These are phyloP conservation scores for Haplographium delicatum DNA, from an alignment of 495 filamentous ascomycete genomes.

Conservation along the genomic window DNA sequence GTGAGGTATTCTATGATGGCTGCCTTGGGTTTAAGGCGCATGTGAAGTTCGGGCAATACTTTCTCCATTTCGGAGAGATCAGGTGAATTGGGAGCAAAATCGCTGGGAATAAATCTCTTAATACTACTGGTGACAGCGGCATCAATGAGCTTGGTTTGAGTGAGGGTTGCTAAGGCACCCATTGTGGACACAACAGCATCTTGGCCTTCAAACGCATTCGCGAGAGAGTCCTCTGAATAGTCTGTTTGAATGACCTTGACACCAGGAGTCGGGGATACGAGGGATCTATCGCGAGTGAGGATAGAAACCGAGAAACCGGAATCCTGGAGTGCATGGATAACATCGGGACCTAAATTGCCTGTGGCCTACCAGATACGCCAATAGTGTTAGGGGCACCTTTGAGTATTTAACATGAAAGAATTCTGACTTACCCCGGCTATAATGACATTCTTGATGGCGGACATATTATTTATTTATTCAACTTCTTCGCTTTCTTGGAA, in stretches of 20 bases:
- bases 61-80: no score
- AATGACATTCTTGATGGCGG: no score
- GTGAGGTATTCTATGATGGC: no score
- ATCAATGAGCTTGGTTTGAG: slow-evolving; percentile 50
- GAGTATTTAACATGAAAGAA: no score
- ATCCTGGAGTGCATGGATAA: slow-evolving; percentile 48
- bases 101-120: slow-evolving; percentile 57
- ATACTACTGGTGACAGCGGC: slow-evolving; percentile 55
- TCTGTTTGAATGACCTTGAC: slow-evolving; percentile 44
- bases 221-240: slow-evolving; percentile 45
- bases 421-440: no score
- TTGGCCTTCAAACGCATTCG: slow-evolving; percentile 42
- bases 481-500: no score
- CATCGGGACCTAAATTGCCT: slow-evolving; percentile 52
- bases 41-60: no score
- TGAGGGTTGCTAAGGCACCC: slow-evolving; percentile 28
- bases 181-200: slow-evolving; percentile 55
- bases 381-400: no score
- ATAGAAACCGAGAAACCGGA: slow-evolving; percentile 53
- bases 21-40: no score
- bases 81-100: no score
- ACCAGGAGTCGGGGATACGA: slow-evolving; percentile 29
- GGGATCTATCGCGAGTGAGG: slow-evolving; percentile 44
- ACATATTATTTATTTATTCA: no score
- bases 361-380: no score